Base-by-base conservation (phyloP, 2,329 filamentous ascomycete species). In the Verticillium tricorpus region DNA sequence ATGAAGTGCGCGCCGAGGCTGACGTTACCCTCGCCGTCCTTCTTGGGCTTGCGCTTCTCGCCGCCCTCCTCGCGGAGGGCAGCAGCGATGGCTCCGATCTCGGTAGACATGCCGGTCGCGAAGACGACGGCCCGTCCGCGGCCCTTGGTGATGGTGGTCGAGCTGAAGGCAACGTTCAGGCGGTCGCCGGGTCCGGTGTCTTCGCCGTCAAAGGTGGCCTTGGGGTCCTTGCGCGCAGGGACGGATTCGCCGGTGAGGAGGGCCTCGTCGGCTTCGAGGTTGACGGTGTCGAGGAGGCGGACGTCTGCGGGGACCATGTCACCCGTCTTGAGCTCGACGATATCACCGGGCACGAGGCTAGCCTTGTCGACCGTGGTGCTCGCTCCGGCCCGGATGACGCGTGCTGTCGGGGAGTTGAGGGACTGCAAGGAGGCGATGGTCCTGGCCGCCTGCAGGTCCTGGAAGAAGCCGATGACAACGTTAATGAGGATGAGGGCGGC, bases 201-300 rank as follows among this genome's bases (percentile, higher is more conserved):
- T 31, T 59, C 40, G 9, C 68, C 67, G 14, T 69, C 67, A 56
- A 80, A 77, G 32, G 79, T 76, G 35, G 73, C 70, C 11, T 76
- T 71, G 2, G 79, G 70, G 61, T 79, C 71, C 72, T 87, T 82
- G 67, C 74, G 74, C 2, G 84, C 81, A 25, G 85, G 84, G 2
- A 85, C 74, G 15, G 84, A 85, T 72, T 87, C 85, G 59, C 85
- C 85, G 25, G 85, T 88, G 32, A 87, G 78, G 52, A 85, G 76
- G 8, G 84, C 83, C 69, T 87, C 84, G 62, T 91, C 87, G 61
- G 84, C 86, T 62, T 86, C 85, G 37, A 87, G 78, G 69, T 89
- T 89, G 74, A 88, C 82, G 34, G 77, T 80, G 61, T 85, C 80
- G 63, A 85, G 66, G 3, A 80, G 67, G 60, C 82, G 76, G 17